These are phyloP conservation scores for Leccinum subgranulosum DNA, from an alignment of 768 basidiomycete genomes.

Conservation along the genomic window DNA sequence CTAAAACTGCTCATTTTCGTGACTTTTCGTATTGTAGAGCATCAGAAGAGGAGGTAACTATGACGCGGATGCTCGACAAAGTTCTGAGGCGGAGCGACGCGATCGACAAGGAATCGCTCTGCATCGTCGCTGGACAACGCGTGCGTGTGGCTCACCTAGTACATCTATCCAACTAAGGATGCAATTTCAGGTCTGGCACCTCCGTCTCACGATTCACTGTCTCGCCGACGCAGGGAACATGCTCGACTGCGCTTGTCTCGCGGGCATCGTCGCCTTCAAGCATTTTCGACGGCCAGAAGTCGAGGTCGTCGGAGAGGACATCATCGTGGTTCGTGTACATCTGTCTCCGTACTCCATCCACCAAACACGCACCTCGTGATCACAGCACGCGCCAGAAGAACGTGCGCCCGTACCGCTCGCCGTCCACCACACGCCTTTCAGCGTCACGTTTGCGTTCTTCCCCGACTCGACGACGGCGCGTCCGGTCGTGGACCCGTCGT, in stretches of 20 bases:
- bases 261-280: slow-evolving; percentile 85
- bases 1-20: background rate
- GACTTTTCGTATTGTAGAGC: slow-evolving; percentile 43
- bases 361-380: background rate
- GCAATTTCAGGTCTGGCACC: slow-evolving; percentile 84
- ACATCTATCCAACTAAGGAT: background rate
- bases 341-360: background rate
- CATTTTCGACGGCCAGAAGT: slow-evolving; percentile 93
- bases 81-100: slow-evolving; percentile 86
- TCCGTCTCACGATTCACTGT: slow-evolving; percentile 86
- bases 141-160: slow-evolving; percentile 39
- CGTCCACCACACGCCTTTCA: slow-evolving; percentile 91
- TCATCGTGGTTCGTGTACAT: slow-evolving; percentile 58
- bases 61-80: slow-evolving; percentile 93
- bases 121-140: slow-evolving; percentile 91
- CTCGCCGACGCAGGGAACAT: slow-evolving; percentile 90
- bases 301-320: slow-evolving; percentile 49
- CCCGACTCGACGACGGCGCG: slow-evolving; percentile 34
- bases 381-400: slow-evolving; percentile 78
- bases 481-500: slow-evolving; percentile 78
- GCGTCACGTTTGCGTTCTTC: slow-evolving; percentile 94
- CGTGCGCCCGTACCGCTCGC: slow-evolving; percentile 81
- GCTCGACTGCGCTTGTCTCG: slow-evolving; percentile 92
- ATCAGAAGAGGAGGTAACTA: slow-evolving; percentile 88
- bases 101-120: slow-evolving; percentile 92